These are phyloP conservation scores for Pseudocercospora crystallina DNA, from an alignment of 2,329 filamentous ascomycete genomes.

Conservation along the genomic window DNA sequence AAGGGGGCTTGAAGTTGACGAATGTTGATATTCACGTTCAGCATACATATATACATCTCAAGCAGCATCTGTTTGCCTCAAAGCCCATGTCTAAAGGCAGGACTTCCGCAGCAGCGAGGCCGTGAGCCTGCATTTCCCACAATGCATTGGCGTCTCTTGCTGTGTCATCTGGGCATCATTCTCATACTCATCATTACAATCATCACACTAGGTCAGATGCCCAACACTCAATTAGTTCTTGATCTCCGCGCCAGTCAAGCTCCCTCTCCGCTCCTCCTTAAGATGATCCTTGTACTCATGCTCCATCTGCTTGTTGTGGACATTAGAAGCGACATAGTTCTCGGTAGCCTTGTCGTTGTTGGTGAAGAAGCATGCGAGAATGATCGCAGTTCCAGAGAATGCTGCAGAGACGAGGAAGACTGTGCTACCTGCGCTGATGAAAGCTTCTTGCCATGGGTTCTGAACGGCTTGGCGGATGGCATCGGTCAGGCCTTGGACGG, in stretches of 20 bases:
- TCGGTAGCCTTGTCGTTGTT: slow-evolving; percentile 1
- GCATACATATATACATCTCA: too few species aligned
- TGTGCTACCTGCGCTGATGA: background rate
- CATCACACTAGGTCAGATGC: too few species aligned
- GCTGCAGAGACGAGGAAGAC: slow-evolving; percentile 1
- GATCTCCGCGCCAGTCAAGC: background rate
- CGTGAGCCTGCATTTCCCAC: too few species aligned
- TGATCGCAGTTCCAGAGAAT: background rate
- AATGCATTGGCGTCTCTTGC: too few species aligned
- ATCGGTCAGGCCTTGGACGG: background rate
- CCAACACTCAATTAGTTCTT: too few species aligned
- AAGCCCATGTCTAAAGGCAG: too few species aligned
- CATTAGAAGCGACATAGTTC: background rate
- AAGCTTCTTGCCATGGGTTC: background rate
- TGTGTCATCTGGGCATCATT: too few species aligned
- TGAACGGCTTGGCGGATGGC: background rate
- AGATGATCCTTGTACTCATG: slow-evolving; percentile 2
- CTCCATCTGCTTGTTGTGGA: background rate
- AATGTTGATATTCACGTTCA: too few species aligned
- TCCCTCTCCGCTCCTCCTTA: background rate
- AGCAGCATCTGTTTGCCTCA: too few species aligned
- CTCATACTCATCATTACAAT: too few species aligned
- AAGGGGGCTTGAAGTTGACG: too few species aligned
- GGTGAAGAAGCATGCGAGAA: slow-evolving; percentile 1
- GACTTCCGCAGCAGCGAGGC: too few species aligned